phyloP scores from a whole-genome alignment of 805 yeast genomes.

The Jamesozyma jinghongensis region DNA sequence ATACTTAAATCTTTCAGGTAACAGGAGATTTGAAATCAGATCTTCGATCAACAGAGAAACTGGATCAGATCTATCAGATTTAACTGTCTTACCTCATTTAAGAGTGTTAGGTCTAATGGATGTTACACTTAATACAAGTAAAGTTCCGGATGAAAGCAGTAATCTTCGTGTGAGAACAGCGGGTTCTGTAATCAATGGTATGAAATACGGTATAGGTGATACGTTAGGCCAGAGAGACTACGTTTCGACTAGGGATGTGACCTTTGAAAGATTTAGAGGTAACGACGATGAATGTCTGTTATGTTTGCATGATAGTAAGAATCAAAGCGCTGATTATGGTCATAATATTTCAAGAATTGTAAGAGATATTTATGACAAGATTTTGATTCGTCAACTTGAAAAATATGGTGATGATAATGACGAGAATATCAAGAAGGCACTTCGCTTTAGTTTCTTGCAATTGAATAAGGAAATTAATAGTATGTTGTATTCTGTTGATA shows the following conservation, averaged over 20 bases:
- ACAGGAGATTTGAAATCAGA: constrained; percentile 81
- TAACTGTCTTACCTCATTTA: constrained; percentile 65
- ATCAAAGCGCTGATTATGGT: constrained; percentile 41
- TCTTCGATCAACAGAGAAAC: constrained; percentile 41
- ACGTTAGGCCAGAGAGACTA: constrained; percentile 57
- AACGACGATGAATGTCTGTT: constrained; percentile 71
- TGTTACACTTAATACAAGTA: constrained; percentile 81
- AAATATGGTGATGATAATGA: constrained; percentile 32
- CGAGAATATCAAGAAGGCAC: constrained; percentile 54
- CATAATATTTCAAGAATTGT: constrained; percentile 62
- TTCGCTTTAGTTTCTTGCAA: constrained; percentile 70
- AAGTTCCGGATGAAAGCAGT: constrained; percentile 79
- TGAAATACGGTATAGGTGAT: constrained; percentile 90
- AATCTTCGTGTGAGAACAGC: constrained; percentile 85
- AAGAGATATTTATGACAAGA: constrained; percentile 61
- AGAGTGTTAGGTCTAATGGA: constrained; percentile 83
- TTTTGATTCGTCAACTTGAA: constrained; percentile 41
- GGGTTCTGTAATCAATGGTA: constrained; percentile 63
- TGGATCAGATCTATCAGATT: constrained; percentile 43
- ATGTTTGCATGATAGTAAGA: constrained; percentile 80
- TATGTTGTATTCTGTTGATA: constrained; percentile 40
- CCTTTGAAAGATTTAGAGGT: constrained; percentile 80
- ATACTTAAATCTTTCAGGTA: constrained; percentile 86
- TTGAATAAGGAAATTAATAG: constrained; percentile 73
- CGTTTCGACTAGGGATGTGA: constrained; percentile 73